Percentiles rank a stretch among this genome's conserved stretches.
phyloP scores from a whole-genome alignment of 768 basidiomycete species.

The Naganishia onofrii region DNA sequence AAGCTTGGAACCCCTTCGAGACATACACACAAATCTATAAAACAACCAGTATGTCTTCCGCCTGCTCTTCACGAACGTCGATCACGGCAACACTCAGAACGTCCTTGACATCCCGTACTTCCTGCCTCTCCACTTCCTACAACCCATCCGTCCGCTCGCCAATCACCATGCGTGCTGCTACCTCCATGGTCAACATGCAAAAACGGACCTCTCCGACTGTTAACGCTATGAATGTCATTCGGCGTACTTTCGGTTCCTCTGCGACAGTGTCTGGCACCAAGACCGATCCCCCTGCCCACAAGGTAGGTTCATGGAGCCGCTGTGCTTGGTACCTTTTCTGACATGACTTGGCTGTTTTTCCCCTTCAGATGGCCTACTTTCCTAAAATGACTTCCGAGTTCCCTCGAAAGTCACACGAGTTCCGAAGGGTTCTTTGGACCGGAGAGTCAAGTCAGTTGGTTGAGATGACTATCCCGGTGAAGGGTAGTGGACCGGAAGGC shows the following conservation, averaged over 20 bases:
- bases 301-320: conserved; percentile 21
- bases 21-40: background rate
- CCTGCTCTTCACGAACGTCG: conserved; percentile 11
- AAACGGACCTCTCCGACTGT: conserved; percentile 11
- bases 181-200: conserved; percentile 15
- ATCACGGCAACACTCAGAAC: conserved; percentile 25
- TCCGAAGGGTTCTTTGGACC: conserved; percentile 53
- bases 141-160: conserved; percentile 19
- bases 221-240: background rate
- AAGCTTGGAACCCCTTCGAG: background rate
- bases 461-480: conserved; percentile 53
- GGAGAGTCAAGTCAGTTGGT: conserved; percentile 52
- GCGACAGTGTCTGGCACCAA: conserved; percentile 26
- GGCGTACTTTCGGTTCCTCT: conserved; percentile 13
- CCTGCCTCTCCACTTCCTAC: conserved; percentile 18
- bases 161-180: conserved; percentile 19
- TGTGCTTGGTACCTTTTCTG: background rate
- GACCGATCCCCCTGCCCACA: conserved; percentile 46
- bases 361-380: conserved; percentile 49
- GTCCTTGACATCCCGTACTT: conserved; percentile 21
- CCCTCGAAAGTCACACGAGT: conserved; percentile 48
- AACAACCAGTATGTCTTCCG: conserved; percentile 30
- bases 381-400: conserved; percentile 46
- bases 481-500: conserved; percentile 8
- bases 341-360: background rate